Evolutionary conservation across 139 green algal genomes (phyloP).

Genomic region (Tetradesmus obliquus): DNA sequence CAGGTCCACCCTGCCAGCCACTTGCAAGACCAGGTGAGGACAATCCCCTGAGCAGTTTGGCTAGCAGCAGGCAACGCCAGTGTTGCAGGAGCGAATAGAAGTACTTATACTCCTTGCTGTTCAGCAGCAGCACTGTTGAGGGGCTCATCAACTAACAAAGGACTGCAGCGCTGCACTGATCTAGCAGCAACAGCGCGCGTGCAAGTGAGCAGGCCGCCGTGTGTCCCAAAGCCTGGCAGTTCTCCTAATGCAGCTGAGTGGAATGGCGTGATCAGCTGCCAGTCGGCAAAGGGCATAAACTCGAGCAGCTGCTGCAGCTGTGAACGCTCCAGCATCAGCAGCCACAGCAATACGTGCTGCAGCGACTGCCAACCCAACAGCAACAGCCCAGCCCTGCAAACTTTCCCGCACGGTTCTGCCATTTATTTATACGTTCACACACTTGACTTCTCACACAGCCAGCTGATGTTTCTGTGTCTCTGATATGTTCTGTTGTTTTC

Average conservation of each 20-base stretch:
- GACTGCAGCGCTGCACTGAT: neutral
- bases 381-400: neutral
- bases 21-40: neutral
- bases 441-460: no score
- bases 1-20: conserved; percentile 24
- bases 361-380: neutral
- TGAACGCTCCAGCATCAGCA: neutral
- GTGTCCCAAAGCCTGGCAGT: no score
- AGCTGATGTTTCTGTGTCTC: no score
- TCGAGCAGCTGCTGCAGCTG: no score
- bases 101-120: no score
- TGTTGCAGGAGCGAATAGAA: neutral
- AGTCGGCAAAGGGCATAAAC: no score
- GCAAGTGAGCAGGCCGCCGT: no score
- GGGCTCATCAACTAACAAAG: neutral
- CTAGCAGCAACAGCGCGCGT: neutral
- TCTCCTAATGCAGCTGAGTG: no score
- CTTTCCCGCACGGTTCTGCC: neutral
- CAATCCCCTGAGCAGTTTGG: neutral
- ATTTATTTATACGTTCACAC: no score
- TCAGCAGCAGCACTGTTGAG: neutral
- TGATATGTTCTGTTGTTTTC: neutral
- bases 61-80: neutral
- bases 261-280: no score
- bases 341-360: neutral